phyloP scores from a whole-genome alignment of 176 grass and related monocot genomes.

The Cenchrus purpureus region DNA sequence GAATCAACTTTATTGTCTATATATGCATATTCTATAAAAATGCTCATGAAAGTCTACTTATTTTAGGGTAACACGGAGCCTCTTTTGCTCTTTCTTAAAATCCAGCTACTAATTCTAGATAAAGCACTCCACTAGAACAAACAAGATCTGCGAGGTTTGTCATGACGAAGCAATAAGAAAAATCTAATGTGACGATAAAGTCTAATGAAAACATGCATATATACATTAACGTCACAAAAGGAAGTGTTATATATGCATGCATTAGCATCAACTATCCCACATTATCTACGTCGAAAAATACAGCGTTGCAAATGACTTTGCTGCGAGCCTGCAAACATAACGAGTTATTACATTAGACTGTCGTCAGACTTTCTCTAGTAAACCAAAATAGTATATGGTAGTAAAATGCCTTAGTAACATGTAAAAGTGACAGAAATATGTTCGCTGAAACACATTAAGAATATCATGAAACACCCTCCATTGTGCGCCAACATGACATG shows the following conservation, averaged over 20 bases:
- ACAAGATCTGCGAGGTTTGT: not conserved
- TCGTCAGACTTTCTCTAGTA: not conserved
- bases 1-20: not conserved
- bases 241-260: not conserved
- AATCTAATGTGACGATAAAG: not conserved
- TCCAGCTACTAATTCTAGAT: not conserved
- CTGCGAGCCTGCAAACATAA: not conserved
- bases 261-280: not conserved
- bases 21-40: not conserved
- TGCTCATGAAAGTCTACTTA: not conserved
- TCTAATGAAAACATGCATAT: not conserved
- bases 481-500: not conserved
- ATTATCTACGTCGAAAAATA: not conserved
- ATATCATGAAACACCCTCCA: not conserved
- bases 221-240: not conserved
- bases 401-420: not conserved
- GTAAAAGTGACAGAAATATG: not conserved
- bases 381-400: not conserved
- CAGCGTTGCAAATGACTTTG: not conserved
- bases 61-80: not conserved
- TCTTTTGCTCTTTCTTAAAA: slow-evolving; percentile 3
- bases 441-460: not conserved
- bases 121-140: not conserved
- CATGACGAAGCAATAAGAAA: not conserved
- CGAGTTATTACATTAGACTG: not conserved